A percentile compares a stretch with the other conserved stretches of the same genome.
Evolutionary conservation across 2,329 filamentous ascomycete genomes (phyloP).

Genomic region (Huntiella bhutanensis): DNA sequence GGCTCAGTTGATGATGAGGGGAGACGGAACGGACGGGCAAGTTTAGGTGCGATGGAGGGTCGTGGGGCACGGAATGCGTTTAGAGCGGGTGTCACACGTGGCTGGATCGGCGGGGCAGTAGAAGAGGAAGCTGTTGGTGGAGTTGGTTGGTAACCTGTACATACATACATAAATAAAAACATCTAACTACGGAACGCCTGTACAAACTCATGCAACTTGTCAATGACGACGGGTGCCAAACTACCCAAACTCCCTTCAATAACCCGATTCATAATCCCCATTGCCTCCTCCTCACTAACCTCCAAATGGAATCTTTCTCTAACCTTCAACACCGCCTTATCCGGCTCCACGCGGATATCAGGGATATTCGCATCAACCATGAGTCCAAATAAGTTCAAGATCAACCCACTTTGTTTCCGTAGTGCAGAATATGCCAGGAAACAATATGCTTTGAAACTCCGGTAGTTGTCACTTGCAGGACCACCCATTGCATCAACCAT

Average conservation of each 20-base stretch:
- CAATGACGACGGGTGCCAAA: conserved; percentile 83
- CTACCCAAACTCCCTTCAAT: conserved; percentile 84
- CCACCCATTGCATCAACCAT: conserved; percentile 99
- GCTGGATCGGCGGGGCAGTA: neutral
- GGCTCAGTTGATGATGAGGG: neutral
- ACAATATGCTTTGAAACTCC: conserved; percentile 84
- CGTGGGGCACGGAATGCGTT: neutral
- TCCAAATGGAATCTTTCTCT: conserved; percentile 88
- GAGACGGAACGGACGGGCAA: neutral
- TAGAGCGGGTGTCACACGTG: neutral
- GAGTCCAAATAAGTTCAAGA: conserved; percentile 84
- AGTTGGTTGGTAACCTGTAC: neutral
- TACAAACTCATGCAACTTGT: conserved; percentile 81
- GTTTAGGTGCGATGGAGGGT: neutral
- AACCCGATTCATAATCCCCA: conserved; percentile 67
- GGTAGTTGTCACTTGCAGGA: conserved; percentile 58
- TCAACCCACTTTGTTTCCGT: conserved; percentile 73
- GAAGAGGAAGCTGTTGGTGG: neutral
- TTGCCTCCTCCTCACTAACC: conserved; percentile 78
- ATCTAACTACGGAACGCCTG: conserved; percentile 64
- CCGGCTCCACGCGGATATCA: conserved; percentile 78
- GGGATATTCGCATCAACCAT: conserved; percentile 98
- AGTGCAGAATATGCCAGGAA: conserved; percentile 87
- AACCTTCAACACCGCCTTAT: conserved; percentile 88
- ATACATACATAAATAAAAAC: neutral